Base-by-base conservation (phyloP, 345 rosid genomes). In the Physaria fendleri region DNA sequence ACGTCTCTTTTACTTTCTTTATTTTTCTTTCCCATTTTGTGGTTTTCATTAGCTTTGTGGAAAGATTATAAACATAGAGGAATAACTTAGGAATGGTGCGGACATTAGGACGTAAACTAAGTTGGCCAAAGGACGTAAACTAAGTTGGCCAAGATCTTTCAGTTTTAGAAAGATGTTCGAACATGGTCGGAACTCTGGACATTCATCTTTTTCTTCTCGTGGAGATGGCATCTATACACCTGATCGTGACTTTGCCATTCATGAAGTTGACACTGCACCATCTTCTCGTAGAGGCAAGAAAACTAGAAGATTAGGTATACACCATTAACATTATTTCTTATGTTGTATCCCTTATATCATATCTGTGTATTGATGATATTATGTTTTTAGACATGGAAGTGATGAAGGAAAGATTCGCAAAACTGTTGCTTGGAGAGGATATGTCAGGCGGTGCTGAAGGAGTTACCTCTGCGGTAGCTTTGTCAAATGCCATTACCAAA, bases 361-460 rank as follows among this genome's bases (percentile, higher is more conserved):
- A 24, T 22, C 5, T 27, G 16, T 37, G 52, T 39, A 12, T 33
- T 66, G 59, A 8, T 18, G 14, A n/a, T n/a, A n/a, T n/a, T 14
- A 0, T 69, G 37, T 5, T 74, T 74, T 65, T 66, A 85, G 93
- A 79, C 41, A 65, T 56, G 57, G 77, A 82, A 40, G 74, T 69
- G 68, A 79, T 85, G 87, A 81, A 74, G 78, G 87, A 85, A 66
- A 77, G 66, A 47, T 82, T 82, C 16, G 76, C 79, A 2, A 85
- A 76, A 70, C 65, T 85, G 69, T 75, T 85, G 35, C 59, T 82
- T 53, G 93, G 92, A 13, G 88, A 85, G 69, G 88, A 85, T 55
- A 85, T 85, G 86, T 85, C 88, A 24, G 87, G 93, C 5, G 87
- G 89, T 56, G 79, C 79, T 5, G 79, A 77, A 60, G 93, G 93